Percentiles rank a stretch among this genome's conserved stretches.
phyloP scores from a whole-genome alignment of 2,329 filamentous ascomycete species.

The Plenodomus lindquistii region DNA sequence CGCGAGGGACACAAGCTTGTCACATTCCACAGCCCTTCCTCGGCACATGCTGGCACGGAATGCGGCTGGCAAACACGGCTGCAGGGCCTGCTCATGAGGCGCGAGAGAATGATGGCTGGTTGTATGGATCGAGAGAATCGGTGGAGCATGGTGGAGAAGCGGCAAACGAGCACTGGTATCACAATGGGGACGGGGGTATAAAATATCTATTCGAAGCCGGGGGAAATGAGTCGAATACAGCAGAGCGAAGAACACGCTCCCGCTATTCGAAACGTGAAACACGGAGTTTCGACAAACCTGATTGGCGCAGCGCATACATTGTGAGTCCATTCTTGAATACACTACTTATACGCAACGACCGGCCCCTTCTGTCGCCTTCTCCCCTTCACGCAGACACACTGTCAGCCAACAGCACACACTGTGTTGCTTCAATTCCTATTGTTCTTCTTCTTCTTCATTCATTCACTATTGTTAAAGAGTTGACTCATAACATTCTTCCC shows the following conservation, averaged over 20 bases:
- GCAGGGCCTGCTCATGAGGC: conserved; percentile 27
- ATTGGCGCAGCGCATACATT: conserved; percentile 34
- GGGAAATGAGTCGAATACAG: conserved; percentile 21
- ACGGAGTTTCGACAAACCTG: conserved; percentile 31
- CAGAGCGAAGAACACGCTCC: conserved; percentile 34
- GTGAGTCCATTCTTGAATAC: conserved; percentile 33
- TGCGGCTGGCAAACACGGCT: conserved; percentile 30
- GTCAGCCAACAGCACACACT: conserved; percentile 33
- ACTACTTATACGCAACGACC: conserved; percentile 37
- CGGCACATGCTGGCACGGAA: conserved; percentile 23
- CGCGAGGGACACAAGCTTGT: conserved; percentile 26
- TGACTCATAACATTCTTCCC: conserved; percentile 15
- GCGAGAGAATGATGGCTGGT: conserved; percentile 30
- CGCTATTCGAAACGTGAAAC: conserved; percentile 43
- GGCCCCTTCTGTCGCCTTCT: conserved; percentile 19
- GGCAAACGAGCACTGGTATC: conserved; percentile 24
- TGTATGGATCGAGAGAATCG: conserved; percentile 18
- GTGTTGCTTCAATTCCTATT: conserved; percentile 35
- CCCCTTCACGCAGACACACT: conserved; percentile 38
- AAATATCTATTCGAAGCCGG: conserved; percentile 33
- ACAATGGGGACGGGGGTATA: conserved; percentile 29
- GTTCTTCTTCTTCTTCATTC: conserved; percentile 38
- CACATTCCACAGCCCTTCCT: conserved; percentile 32
- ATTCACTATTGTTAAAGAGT: conserved; percentile 25
- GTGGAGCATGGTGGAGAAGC: conserved; percentile 22